These are phyloP conservation scores for Basidiobolus meristosporus DNA, from an alignment of 371 early-diverging fungal genomes.

Conservation along the genomic window DNA sequence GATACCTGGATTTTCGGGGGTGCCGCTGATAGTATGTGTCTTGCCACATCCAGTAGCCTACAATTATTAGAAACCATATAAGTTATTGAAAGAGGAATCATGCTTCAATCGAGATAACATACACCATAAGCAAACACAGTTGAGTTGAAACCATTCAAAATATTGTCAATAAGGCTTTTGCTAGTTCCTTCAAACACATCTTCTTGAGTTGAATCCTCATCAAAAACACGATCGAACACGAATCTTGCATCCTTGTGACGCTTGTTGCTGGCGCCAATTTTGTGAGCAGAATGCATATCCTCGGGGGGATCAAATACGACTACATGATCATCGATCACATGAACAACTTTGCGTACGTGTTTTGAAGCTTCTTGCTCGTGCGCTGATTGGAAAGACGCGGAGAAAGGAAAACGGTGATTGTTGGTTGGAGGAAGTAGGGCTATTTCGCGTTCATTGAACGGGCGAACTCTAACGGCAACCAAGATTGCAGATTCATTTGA, in stretches of 20 bases:
- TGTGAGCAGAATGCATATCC: conserved; percentile 11
- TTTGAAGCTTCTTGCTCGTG: background rate
- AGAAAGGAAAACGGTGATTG: conserved; percentile 13
- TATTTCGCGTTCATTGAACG: conserved; percentile 17
- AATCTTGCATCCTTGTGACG: conserved; percentile 17
- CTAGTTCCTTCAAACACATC: conserved; percentile 31
- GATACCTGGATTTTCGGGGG: conserved; percentile 47
- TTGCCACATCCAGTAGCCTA: conserved; percentile 68
- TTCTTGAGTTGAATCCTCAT: conserved; percentile 23
- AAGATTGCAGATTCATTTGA: conserved; percentile 10
- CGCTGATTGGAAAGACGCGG: conserved; percentile 6
- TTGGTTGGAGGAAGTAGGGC: conserved; percentile 8
- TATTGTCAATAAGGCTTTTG: conserved; percentile 19
- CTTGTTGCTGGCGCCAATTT: conserved; percentile 5
- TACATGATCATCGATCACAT: conserved; percentile 32
- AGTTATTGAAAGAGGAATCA: too few species aligned
- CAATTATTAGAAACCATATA: too few species aligned
- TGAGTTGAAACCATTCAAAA: conserved; percentile 37
- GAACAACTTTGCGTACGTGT: conserved; percentile 26
- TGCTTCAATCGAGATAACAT: too few species aligned
- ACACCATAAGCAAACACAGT: conserved; percentile 58
- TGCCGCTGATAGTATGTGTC: conserved; percentile 46
- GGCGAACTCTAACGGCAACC: conserved; percentile 37
- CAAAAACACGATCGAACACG: conserved; percentile 37
- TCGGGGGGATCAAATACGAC: conserved; percentile 43